A percentile compares a stretch with the other conserved stretches of the same genome.
These are phyloP conservation scores for Conidiobolus incongruus DNA, from an alignment of 371 early-diverging fungal genomes.

Conservation along the genomic window DNA sequence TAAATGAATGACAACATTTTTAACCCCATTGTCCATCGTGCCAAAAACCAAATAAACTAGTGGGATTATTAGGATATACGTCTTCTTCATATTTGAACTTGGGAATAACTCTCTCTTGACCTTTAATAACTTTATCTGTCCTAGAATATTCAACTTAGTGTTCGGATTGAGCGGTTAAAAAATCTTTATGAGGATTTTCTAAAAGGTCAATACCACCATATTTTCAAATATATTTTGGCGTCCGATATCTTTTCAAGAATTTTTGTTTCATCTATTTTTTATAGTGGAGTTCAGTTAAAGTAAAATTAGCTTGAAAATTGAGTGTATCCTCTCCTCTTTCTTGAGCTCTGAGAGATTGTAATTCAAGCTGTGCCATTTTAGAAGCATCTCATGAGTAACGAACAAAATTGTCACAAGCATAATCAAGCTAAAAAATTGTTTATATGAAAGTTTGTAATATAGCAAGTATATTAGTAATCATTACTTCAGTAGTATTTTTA, in stretches of 20 bases:
- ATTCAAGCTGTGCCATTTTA: constrained; percentile 57
- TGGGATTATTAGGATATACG: constrained; percentile 61
- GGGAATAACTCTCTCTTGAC: constrained; percentile 49
- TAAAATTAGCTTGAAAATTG: constrained; percentile 85
- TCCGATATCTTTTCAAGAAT: constrained; percentile 34
- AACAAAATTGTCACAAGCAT: constrained; percentile 82
- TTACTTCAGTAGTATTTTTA: constrained; percentile 19
- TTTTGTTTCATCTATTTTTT: constrained; percentile 65
- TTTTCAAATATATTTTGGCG: constrained; percentile 58
- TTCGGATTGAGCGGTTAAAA: constrained; percentile 72
- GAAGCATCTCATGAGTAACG: constrained; percentile 65
- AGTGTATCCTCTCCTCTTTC: constrained; percentile 54
- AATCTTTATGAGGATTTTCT: constrained; percentile 64
- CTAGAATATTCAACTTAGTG: constrained; percentile 91
- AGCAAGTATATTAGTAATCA: constrained; percentile 1
- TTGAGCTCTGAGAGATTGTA: constrained; percentile 84
- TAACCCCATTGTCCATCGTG: constrained; percentile 91
- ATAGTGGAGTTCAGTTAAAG: constrained; percentile 74
- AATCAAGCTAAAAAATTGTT: constrained; percentile 12
- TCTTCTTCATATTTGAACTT: constrained; percentile 83
- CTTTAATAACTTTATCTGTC: constrained; percentile 70
- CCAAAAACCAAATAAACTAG: constrained; percentile 85
- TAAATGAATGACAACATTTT: constrained; percentile 65
- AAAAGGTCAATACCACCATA: constrained; percentile 93
- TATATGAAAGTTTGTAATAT: constrained; percentile 5